Percentiles rank a stretch among this genome's conserved stretches.
Evolutionary conservation across 1,139 yeast genomes (phyloP).

Genomic region (Geotrichum siamense): DNA sequence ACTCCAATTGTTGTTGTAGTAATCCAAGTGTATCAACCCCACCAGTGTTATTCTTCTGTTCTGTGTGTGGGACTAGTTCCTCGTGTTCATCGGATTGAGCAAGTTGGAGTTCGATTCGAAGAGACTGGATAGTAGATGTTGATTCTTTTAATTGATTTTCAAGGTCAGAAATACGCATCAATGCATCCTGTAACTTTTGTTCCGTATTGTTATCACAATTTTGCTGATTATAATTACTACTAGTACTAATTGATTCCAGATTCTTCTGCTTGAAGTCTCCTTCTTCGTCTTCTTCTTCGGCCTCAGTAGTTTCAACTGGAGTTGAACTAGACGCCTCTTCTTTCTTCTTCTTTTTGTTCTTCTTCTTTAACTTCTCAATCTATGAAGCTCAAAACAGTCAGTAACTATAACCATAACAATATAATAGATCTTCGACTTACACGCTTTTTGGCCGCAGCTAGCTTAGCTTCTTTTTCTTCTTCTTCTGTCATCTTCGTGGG

Average conservation of each 20-base stretch:
- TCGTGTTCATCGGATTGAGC: too few species aligned
- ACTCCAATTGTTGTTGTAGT: slow-evolving; percentile 18
- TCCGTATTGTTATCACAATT: too few species aligned
- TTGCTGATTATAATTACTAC: too few species aligned
- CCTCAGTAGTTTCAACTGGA: too few species aligned
- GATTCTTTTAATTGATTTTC: too few species aligned
- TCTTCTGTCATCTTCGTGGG: too few species aligned
- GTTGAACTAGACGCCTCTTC: too few species aligned
- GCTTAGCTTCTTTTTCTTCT: slow-evolving; percentile 45
- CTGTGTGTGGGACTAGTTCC: too few species aligned
- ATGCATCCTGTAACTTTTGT: too few species aligned
- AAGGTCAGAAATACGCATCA: too few species aligned
- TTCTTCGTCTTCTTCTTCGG: background rate
- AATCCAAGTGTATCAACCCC: background rate
- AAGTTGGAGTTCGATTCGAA: too few species aligned
- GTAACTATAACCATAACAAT: background rate
- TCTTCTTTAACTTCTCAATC: slow-evolving; percentile 57
- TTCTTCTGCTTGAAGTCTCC: background rate
- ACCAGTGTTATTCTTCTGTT: slow-evolving; percentile 7
- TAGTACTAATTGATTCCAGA: too few species aligned
- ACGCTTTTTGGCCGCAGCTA: slow-evolving; percentile 59
- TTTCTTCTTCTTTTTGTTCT: slow-evolving; percentile 41
- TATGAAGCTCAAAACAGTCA: slow-evolving; percentile 15
- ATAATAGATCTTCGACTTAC: slow-evolving; percentile 22
- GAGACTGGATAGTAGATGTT: background rate